Evolutionary conservation across 2,329 filamentous ascomycete genomes (phyloP).

Genomic region (Chaetomium strumarium): DNA sequence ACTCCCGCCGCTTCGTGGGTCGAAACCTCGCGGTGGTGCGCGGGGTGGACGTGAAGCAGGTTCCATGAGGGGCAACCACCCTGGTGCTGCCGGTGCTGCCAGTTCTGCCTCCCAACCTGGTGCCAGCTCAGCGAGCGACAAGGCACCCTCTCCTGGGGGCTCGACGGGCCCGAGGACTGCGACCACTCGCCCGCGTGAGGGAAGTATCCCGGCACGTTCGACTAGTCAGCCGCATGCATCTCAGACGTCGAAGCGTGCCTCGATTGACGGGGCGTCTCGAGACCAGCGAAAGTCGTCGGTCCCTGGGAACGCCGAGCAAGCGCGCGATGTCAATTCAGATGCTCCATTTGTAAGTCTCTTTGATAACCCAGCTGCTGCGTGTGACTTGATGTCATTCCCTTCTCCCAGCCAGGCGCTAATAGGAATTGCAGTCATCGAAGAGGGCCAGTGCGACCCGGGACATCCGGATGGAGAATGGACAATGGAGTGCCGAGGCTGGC

Average conservation of each 20-base stretch:
- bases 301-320: conserved; percentile 33
- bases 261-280: conserved; percentile 37
- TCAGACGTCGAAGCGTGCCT: conserved; percentile 38
- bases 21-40: conserved; percentile 46
- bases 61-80: conserved; percentile 28
- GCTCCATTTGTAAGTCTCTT: conserved; percentile 35
- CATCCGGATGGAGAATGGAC: conserved; percentile 20
- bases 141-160: conserved; percentile 29
- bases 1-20: conserved; percentile 48
- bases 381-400: neutral
- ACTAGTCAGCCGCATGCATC: conserved; percentile 34
- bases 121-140: conserved; percentile 30
- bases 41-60: conserved; percentile 37
- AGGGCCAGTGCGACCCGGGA: conserved; percentile 19
- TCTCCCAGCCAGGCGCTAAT: conserved; percentile 6
- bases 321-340: conserved; percentile 35
- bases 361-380: neutral
- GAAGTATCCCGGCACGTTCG: conserved; percentile 31
- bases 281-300: conserved; percentile 42
- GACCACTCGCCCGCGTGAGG: conserved; percentile 34
- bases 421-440: conserved; percentile 18
- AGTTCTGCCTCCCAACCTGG: conserved; percentile 10
- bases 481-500: conserved; percentile 13
- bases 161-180: conserved; percentile 26
- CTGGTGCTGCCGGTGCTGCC: conserved; percentile 9